Evolutionary conservation across 2,329 filamentous ascomycete genomes (phyloP).

Genomic region (Botrytis tulipae): DNA sequence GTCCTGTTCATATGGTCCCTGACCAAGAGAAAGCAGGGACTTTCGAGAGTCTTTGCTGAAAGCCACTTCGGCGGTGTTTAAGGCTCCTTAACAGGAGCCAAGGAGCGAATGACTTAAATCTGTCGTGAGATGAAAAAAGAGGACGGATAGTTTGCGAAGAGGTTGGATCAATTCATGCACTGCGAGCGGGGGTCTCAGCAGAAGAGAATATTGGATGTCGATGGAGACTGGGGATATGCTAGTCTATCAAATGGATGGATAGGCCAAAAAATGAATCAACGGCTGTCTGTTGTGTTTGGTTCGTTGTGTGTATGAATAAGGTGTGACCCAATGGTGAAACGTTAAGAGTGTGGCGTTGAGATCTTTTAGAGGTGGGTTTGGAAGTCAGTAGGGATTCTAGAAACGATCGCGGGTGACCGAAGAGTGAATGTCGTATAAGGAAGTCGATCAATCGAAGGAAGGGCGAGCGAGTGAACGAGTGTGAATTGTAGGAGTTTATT

Average conservation of each 20-base stretch:
- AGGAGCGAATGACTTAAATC: conserved; percentile 17
- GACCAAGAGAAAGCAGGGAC: conserved; percentile 45
- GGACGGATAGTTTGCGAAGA: background rate
- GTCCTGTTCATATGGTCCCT: conserved; percentile 39
- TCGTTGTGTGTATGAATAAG: conserved; percentile 2
- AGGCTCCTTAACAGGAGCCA: conserved; percentile 34
- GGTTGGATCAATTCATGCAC: conserved; percentile 11
- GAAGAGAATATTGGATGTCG: background rate
- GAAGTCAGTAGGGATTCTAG: conserved; percentile 15
- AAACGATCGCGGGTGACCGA: background rate
- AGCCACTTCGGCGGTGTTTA: conserved; percentile 46
- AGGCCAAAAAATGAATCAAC: background rate
- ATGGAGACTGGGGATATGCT: conserved; percentile 11
- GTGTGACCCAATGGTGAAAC: conserved; percentile 19
- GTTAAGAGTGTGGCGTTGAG: conserved; percentile 18
- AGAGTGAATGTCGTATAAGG: background rate
- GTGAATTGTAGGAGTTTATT: background rate
- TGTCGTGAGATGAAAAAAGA: background rate
- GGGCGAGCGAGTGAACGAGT: background rate
- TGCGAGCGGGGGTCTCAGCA: conserved; percentile 3
- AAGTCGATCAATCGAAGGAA: background rate
- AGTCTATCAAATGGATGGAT: background rate
- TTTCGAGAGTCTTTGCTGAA: conserved; percentile 47
- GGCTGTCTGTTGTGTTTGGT: conserved; percentile 7
- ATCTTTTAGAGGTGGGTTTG: conserved; percentile 17